Conservation (phyloP, 345 rosid genomes). For the Mangifera indica region DNA sequence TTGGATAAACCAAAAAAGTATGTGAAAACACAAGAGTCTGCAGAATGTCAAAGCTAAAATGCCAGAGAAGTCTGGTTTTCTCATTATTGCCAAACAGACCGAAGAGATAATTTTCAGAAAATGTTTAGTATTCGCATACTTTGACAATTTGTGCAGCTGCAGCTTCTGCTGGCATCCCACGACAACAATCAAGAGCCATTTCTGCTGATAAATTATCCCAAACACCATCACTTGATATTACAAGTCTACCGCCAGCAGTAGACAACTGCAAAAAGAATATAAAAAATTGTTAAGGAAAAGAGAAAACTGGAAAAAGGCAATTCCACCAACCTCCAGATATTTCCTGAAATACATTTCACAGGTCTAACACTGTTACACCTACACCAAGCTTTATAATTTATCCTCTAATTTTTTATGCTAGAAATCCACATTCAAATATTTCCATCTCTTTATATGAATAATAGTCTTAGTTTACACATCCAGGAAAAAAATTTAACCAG, state of each 20-base stretch:
- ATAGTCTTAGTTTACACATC: no score
- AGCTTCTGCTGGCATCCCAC: conserved; percentile 85
- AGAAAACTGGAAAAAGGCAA: background rate
- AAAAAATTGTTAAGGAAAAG: conserved; percentile 7
- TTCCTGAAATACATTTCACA: background rate
- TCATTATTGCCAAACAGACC: background rate
- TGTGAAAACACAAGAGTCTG: background rate
- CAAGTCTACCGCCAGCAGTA: conserved; percentile 82
- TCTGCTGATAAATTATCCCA: conserved; percentile 95
- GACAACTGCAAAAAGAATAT: conserved; percentile 62
- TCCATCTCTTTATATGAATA: no score
- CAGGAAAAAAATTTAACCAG: no score
- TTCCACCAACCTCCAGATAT: background rate
- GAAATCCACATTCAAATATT: no score
- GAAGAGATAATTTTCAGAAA: background rate
- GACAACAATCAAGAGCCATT: conserved; percentile 79
- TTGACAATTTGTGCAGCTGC: conserved; percentile 92
- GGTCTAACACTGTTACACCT: background rate
- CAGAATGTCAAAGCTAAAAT: conserved; percentile 4
- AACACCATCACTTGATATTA: conserved; percentile 96
- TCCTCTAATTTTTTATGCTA: no score
- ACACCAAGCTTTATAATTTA: no score
- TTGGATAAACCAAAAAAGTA: conserved; percentile 7
- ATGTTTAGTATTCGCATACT: conserved; percentile 38
- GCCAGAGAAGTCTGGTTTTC: background rate